These are phyloP conservation scores for Blastocladiella emersonii DNA, from an alignment of 371 early-diverging fungal genomes.

Conservation along the genomic window DNA sequence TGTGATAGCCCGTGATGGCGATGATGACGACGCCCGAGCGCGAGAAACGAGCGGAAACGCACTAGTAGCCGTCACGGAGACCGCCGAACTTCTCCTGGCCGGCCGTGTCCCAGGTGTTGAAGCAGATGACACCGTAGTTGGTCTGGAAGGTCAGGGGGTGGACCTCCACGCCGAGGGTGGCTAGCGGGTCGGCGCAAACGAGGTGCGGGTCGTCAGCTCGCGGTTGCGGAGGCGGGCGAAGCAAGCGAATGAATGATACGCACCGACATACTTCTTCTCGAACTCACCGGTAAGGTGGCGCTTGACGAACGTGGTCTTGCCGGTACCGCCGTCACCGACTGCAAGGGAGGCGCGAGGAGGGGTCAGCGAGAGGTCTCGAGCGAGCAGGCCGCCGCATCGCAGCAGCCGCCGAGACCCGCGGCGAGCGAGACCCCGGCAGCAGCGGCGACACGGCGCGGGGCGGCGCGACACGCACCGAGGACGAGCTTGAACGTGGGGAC, in stretches of 20 bases:
- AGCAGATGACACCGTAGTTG: slow-evolving; percentile 88
- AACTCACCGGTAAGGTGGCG: slow-evolving; percentile 99
- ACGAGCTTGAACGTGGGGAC: slow-evolving; percentile 73
- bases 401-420: background rate
- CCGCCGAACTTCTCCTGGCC: slow-evolving; percentile 99
- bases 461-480: slow-evolving; percentile 33
- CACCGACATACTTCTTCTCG: slow-evolving; percentile 99
- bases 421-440: background rate
- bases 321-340: slow-evolving; percentile 99
- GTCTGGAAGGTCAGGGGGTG: slow-evolving; percentile 96
- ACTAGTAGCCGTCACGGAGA: slow-evolving; percentile 99
- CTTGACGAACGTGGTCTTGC: slow-evolving; percentile 99
- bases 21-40: background rate
- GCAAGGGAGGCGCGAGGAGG: slow-evolving; percentile 16
- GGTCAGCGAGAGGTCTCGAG: background rate
- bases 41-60: slow-evolving; percentile 20
- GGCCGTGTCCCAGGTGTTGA: slow-evolving; percentile 99
- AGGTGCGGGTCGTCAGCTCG: background rate
- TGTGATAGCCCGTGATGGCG: background rate
- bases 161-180: slow-evolving; percentile 99
- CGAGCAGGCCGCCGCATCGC: slow-evolving; percentile 1
- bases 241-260: slow-evolving; percentile 12
- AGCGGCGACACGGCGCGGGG: slow-evolving; percentile 1
- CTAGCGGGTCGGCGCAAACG: too few relatives aligned
- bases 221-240: background rate